Percentiles rank a stretch among this genome's conserved stretches.
Conservation (phyloP, 208 protist species). For the Endotrypanum monterogeii region DNA sequence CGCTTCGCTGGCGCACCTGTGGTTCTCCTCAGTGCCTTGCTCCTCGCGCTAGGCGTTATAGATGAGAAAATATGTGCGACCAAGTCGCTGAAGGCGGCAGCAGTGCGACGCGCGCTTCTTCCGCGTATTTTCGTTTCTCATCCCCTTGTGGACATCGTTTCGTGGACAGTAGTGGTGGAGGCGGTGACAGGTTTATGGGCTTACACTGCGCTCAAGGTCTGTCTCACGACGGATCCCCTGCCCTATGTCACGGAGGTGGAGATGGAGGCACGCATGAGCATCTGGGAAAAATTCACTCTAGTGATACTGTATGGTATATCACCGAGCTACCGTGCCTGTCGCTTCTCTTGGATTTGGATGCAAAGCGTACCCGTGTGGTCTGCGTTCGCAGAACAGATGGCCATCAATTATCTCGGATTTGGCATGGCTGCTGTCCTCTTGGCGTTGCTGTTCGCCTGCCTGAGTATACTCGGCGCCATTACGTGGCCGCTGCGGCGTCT, state of each 20-base stretch:
- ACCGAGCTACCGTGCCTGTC: conserved; percentile 59
- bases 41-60: conserved; percentile 34
- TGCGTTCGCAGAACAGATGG: conserved; percentile 49
- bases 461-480: conserved; percentile 17
- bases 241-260: conserved; percentile 41
- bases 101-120: conserved; percentile 21
- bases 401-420: conserved; percentile 55
- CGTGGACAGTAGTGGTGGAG: conserved; percentile 45
- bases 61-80: conserved; percentile 25
- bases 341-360: conserved; percentile 71
- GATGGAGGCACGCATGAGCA: conserved; percentile 61
- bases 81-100: conserved; percentile 6
- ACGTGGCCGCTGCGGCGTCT: conserved; percentile 33
- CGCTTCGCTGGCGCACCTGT: conserved; percentile 42
- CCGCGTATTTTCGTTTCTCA: conserved; percentile 23
- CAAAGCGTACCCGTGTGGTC: conserved; percentile 49
- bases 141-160: conserved; percentile 27
- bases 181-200: conserved; percentile 34
- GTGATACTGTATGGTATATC: conserved; percentile 50
- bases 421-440: conserved; percentile 35
- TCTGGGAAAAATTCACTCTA: conserved; percentile 55
- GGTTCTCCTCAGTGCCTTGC: conserved; percentile 47
- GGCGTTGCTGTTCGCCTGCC: conserved; percentile 23
- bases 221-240: conserved; percentile 39
- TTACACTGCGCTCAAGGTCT: conserved; percentile 40